Percentiles rank a stretch among this genome's conserved stretches.
These are phyloP conservation scores for Fusarium setosum DNA, from an alignment of 2,329 filamentous ascomycete genomes.

Conservation along the genomic window DNA sequence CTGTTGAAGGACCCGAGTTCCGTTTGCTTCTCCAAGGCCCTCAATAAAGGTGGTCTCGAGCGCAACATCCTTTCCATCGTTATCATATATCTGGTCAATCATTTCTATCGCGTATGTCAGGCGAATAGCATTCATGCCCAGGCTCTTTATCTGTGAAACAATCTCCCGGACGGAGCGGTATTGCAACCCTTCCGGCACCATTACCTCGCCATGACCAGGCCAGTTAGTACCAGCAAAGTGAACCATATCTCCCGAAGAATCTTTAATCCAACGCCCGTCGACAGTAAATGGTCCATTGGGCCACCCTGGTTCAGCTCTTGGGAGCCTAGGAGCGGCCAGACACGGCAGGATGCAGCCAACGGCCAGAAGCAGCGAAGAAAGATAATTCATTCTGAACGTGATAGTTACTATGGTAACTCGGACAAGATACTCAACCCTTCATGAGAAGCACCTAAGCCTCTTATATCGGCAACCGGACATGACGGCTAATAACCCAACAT, in stretches of 20 bases:
- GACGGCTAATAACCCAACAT: too few relatives aligned
- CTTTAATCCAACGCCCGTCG: conserved; percentile 54
- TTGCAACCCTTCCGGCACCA: conserved; percentile 73
- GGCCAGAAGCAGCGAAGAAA: background rate
- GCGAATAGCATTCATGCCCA: conserved; percentile 71
- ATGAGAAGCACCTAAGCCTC: too few relatives aligned
- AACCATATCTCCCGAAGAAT: conserved; percentile 55
- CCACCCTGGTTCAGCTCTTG: background rate
- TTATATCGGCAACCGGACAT: too few relatives aligned
- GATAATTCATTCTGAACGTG: background rate
- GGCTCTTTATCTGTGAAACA: conserved; percentile 65
- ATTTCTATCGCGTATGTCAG: conserved; percentile 73
- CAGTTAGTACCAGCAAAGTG: conserved; percentile 69
- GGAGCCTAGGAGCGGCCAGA: background rate
- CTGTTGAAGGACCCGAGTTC: conserved; percentile 58
- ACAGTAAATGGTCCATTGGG: conserved; percentile 51
- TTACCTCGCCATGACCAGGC: conserved; percentile 69
- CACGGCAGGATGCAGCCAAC: background rate
- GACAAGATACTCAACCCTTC: too few relatives aligned
- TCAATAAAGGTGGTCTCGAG: conserved; percentile 56
- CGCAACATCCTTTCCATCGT: conserved; percentile 56
- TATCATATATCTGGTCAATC: conserved; percentile 67
- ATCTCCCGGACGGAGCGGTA: conserved; percentile 67
- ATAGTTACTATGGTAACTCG: too few relatives aligned
- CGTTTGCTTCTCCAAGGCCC: conserved; percentile 63